Evolutionary conservation across 2,329 filamentous ascomycete species (phyloP), one percentile per base, ranked within the genome.

Genomic region (Emergomyces orientalis): DNA sequence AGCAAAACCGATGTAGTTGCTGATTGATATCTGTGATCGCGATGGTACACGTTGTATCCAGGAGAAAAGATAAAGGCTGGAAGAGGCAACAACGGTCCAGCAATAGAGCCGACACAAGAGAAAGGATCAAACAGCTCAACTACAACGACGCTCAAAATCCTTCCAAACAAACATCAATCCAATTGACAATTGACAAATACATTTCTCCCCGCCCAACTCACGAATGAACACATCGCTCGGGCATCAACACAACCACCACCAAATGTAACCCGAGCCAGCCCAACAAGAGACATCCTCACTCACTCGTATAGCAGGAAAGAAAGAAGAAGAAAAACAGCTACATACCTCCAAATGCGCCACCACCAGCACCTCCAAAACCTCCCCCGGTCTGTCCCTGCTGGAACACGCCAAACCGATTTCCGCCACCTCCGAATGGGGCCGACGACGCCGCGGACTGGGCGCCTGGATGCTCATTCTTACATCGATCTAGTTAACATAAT

Each of bases 371-470:
- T 7, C 22, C 47, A 51, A 51, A 51, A 17, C 47, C 47, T 51
- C 47, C 47, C 22, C 22, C 47, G 8, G 22, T 22, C 47, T 13
- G 37, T 17, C 71, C 73, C 39, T 73, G 68, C 9, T 30, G 22
- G 27, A 86, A 71, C 25, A 80, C 78, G 62, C 81, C 81, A 67
- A 88, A 90, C 22, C 86, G 82, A 69, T 87, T 88, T 68, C 79
- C 64, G 75, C 81, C 67, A 39, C 71, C 68, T 64, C 75, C 51
- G 62, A 72, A 67, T 14, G 51, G 30, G 27, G 51, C 34, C 64
- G 75, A 51, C 61, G 72, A 67, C 43, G 43, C 19, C 43, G 51
- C 51, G 64, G 70, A 67, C 64, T 71, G 71, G 61, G 60, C 72
- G n/a, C 78, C 75, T 27, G 84, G 83, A 74, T 88, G 86, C 62